phyloP scores from a whole-genome alignment of 2,329 filamentous ascomycete genomes.

The Pseudogymnoascus sp. region DNA sequence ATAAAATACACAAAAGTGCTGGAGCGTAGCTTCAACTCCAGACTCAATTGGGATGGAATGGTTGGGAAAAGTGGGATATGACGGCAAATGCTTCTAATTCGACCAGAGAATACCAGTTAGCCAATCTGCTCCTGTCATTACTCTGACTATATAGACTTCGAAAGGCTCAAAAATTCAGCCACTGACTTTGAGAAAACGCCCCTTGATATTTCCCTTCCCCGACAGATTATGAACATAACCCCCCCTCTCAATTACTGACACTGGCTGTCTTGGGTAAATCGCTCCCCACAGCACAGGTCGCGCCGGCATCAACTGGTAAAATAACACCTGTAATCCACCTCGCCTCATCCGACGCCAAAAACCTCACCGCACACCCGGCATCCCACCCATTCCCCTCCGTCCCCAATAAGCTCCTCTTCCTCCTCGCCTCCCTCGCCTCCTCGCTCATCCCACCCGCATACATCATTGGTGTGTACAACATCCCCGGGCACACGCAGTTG shows the following conservation, averaged over 20 bases:
- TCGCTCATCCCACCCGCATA: conserved; percentile 31
- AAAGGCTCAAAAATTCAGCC: background rate
- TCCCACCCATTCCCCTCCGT: conserved; percentile 48
- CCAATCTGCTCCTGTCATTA: background rate
- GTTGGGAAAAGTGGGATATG: background rate
- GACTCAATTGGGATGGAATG: background rate
- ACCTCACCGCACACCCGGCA: conserved; percentile 40
- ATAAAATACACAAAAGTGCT: background rate
- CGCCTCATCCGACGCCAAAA: conserved; percentile 42
- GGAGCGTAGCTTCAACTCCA: background rate
- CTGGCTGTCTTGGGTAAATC: conserved; percentile 28
- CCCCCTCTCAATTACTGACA: background rate
- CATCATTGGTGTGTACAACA: conserved; percentile 47
- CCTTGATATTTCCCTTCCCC: background rate
- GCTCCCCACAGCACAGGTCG: conserved; percentile 35
- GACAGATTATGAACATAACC: background rate
- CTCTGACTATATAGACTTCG: background rate
- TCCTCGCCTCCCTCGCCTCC: conserved; percentile 31
- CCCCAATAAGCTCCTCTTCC: conserved; percentile 41
- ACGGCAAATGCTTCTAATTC: background rate
- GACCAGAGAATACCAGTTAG: background rate
- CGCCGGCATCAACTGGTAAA: conserved; percentile 39
- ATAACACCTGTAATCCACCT: conserved; percentile 43
- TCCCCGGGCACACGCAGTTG: conserved; percentile 46
- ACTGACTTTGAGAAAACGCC: background rate